Conservation (phyloP, 768 basidiomycete genomes). For the Kwoniella dejecticola region DNA sequence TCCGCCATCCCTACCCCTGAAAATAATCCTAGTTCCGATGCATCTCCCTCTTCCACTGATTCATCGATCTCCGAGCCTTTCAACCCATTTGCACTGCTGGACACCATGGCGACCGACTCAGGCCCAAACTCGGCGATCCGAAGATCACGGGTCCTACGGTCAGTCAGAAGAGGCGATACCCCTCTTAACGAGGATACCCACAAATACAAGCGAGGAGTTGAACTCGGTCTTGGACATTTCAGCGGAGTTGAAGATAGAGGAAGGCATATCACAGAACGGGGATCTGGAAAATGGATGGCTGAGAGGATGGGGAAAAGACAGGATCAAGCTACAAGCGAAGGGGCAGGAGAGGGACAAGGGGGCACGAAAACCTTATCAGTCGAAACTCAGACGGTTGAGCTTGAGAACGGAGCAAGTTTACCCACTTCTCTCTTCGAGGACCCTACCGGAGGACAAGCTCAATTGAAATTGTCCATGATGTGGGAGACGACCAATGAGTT, state of each 20-base stretch:
- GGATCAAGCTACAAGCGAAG: no score
- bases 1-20: no score
- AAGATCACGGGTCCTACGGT: no score
- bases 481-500: slow-evolving; percentile 12
- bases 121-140: neutral
- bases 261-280: no score
- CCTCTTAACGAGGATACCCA: no score
- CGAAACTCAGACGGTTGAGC: slow-evolving; percentile 6
- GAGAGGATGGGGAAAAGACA: neutral
- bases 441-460: neutral
- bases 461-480: slow-evolving; percentile 18
- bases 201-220: no score
- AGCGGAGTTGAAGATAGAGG: no score
- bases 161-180: no score
- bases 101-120: neutral
- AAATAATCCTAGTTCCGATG: no score
- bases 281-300: neutral
- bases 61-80: neutral
- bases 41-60: no score
- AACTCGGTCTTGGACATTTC: no score
- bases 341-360: neutral
- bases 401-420: slow-evolving; percentile 5
- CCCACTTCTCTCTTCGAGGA: slow-evolving; percentile 4
- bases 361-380: neutral
- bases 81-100: neutral